phyloP scores from a whole-genome alignment of 306 rosid genomes.

The Citrullus mucosospermus region DNA sequence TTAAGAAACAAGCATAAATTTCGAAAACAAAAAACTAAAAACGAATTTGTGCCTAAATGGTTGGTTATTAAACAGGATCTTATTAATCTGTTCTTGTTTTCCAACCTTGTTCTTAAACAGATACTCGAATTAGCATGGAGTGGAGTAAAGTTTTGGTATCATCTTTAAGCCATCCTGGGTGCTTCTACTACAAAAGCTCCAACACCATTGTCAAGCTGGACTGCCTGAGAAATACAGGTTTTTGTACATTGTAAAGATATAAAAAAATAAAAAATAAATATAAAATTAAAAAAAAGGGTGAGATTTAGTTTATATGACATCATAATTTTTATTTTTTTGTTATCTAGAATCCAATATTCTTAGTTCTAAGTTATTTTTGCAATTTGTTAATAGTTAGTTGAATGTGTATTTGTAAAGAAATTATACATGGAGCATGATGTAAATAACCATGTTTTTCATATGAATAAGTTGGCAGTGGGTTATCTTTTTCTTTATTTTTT shows the following conservation, averaged over 20 bases:
- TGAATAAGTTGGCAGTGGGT: no score
- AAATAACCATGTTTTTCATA: no score
- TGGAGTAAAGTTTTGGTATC: background rate
- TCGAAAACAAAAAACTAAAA: no score
- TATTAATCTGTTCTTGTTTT: background rate
- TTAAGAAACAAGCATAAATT: no score
- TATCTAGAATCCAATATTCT: background rate
- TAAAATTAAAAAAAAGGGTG: background rate
- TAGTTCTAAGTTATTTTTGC: background rate
- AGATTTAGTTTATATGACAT: background rate
- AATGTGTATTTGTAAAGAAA: background rate
- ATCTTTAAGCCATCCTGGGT: background rate
- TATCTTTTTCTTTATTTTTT: no score
- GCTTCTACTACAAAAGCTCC: background rate
- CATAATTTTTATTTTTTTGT: background rate
- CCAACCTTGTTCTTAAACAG: background rate
- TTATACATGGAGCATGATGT: no score
- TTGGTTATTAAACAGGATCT: no score
- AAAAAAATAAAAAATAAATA: no score
- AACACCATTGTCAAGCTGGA: background rate
- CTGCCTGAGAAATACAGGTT: slow-evolving; percentile 1
- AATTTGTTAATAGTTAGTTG: background rate
- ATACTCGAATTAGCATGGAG: background rate
- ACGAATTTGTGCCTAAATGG: no score
- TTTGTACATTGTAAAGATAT: background rate